Evolutionary conservation across 2,329 filamentous ascomycete species (phyloP).

Genomic region (Aspergillus sp.): DNA sequence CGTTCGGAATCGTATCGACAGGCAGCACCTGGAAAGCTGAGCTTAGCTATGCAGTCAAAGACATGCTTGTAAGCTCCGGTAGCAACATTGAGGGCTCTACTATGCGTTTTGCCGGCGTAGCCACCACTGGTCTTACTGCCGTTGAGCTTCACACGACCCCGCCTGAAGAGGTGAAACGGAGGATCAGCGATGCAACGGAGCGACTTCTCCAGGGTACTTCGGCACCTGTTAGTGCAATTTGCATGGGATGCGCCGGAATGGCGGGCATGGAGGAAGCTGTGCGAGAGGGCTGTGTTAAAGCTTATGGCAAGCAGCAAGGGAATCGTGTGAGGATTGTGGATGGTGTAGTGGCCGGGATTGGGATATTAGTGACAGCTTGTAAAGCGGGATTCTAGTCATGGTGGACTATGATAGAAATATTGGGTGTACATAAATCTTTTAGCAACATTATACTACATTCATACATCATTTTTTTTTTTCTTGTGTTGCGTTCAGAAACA

Average conservation of each 20-base stretch:
- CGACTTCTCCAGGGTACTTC: slow-evolving; percentile 50
- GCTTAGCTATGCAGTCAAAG: slow-evolving; percentile 57
- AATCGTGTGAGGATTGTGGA: slow-evolving; percentile 65
- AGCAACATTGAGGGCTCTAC: slow-evolving; percentile 24
- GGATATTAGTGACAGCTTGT: slow-evolving; percentile 29
- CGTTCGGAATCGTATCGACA: slow-evolving; percentile 84
- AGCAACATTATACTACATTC: neutral
- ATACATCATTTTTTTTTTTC: too few species aligned
- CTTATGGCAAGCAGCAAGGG: slow-evolving; percentile 55
- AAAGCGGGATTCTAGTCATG: slow-evolving; percentile 27
- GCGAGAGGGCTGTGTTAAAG: slow-evolving; percentile 58
- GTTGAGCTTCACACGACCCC: slow-evolving; percentile 68
- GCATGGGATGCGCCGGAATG: slow-evolving; percentile 89
- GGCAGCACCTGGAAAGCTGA: slow-evolving; percentile 76
- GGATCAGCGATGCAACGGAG: slow-evolving; percentile 64
- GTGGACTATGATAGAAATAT: neutral
- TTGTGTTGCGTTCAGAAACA: neutral
- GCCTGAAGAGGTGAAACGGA: slow-evolving; percentile 55
- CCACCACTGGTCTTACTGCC: slow-evolving; percentile 73
- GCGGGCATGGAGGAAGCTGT: slow-evolving; percentile 74
- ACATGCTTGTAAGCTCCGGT: slow-evolving; percentile 52
- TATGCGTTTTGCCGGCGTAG: slow-evolving; percentile 66
- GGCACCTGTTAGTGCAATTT: slow-evolving; percentile 58
- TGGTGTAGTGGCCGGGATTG: slow-evolving; percentile 45
- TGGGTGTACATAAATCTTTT: neutral